These are phyloP conservation scores for Myxozyma lipomycoides DNA, from an alignment of 805 yeast genomes.

Conservation along the genomic window DNA sequence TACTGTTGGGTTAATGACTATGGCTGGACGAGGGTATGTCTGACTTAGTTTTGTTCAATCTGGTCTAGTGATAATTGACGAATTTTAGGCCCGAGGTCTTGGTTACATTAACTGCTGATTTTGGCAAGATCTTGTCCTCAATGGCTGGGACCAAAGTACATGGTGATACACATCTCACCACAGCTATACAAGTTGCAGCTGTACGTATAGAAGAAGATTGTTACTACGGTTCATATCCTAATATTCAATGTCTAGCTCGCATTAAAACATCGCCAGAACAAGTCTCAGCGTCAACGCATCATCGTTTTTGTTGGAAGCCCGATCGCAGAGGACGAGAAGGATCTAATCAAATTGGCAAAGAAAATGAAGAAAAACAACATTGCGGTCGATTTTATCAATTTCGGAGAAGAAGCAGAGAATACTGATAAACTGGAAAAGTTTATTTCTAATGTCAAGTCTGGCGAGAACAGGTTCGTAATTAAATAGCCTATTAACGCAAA, in stretches of 20 bases:
- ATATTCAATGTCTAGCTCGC: constrained; percentile 52
- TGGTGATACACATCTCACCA: constrained; percentile 65
- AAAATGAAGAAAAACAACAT: constrained; percentile 89
- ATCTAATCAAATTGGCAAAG: constrained; percentile 79
- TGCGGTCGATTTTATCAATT: constrained; percentile 83
- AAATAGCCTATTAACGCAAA: too few relatives aligned
- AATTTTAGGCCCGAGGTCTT: constrained; percentile 71
- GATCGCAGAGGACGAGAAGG: constrained; percentile 60
- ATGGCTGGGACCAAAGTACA: constrained; percentile 69
- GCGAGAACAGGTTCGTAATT: constrained; percentile 50
- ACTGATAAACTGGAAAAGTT: constrained; percentile 76
- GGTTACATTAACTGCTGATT: constrained; percentile 81
- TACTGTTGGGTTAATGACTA: constrained; percentile 85
- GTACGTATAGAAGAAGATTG: constrained; percentile 23
- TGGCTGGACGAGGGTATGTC: constrained; percentile 59
- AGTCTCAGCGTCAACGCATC: constrained; percentile 84
- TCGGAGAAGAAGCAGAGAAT: constrained; percentile 82
- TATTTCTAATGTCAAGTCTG: constrained; percentile 61
- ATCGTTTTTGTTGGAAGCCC: constrained; percentile 89
- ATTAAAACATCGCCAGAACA: constrained; percentile 92
- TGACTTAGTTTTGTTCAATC: neutral
- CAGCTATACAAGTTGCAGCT: constrained; percentile 89
- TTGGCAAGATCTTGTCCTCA: constrained; percentile 79
- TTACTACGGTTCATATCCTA: neutral
- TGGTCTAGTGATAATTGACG: neutral